These are phyloP conservation scores for Corinectria fuckeliana DNA, from an alignment of 2,329 filamentous ascomycete genomes.

Conservation along the genomic window DNA sequence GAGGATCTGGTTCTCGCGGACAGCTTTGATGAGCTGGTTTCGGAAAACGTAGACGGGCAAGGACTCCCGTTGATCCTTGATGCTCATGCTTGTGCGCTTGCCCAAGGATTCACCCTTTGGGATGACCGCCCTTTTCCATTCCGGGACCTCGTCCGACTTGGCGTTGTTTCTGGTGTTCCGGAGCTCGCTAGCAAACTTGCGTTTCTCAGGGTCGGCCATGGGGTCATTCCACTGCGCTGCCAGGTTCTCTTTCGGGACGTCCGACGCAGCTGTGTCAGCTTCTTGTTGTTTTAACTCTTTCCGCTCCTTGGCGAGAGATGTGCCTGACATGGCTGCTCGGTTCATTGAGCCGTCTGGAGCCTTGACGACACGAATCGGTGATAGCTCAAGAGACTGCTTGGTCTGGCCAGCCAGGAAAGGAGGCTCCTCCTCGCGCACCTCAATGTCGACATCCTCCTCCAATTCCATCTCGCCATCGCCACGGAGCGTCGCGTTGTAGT, in stretches of 20 bases:
- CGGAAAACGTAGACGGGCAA: slow-evolving; percentile 91
- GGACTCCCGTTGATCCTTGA: slow-evolving; percentile 91
- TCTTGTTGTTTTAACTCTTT: slow-evolving; percentile 90
- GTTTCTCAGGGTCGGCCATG: slow-evolving; percentile 84
- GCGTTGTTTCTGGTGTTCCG: slow-evolving; percentile 69
- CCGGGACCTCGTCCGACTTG: slow-evolving; percentile 75
- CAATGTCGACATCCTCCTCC: slow-evolving; percentile 96
- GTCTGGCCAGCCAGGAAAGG: slow-evolving; percentile 96
- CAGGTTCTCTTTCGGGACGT: slow-evolving; percentile 82
- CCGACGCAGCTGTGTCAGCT: slow-evolving; percentile 74
- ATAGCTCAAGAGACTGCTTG: slow-evolving; percentile 92
- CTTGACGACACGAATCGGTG: slow-evolving; percentile 95
- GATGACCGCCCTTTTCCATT: slow-evolving; percentile 88
- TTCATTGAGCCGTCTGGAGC: slow-evolving; percentile 98
- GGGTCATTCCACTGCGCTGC: slow-evolving; percentile 95
- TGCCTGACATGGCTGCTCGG: slow-evolving; percentile 92
- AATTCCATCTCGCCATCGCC: slow-evolving; percentile 89
- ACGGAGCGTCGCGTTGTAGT: slow-evolving; percentile 86
- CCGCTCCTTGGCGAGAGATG: slow-evolving; percentile 85
- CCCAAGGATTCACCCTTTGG: slow-evolving; percentile 82
- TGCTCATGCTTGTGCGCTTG: slow-evolving; percentile 87
- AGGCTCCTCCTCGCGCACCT: slow-evolving; percentile 94
- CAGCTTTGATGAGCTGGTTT: slow-evolving; percentile 84
- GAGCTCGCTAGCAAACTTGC: slow-evolving; percentile 88
- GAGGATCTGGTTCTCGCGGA: slow-evolving; percentile 85